Evolutionary conservation across 305 asterid species (phyloP).

Genomic region (Andrographis paniculata): DNA sequence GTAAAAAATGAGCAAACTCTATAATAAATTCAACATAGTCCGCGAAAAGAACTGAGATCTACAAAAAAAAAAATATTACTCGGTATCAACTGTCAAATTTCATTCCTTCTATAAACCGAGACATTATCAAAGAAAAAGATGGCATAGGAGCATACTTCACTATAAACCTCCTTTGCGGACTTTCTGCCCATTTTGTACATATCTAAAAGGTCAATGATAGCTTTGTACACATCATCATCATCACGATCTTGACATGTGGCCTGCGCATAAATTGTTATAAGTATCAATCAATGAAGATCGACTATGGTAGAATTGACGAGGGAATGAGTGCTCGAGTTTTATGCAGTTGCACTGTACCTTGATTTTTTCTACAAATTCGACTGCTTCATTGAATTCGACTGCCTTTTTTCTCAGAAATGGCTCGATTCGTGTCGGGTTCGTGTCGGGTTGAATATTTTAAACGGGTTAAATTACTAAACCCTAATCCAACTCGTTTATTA

Average conservation of each 20-base stretch:
- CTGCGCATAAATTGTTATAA: slow-evolving; percentile 42
- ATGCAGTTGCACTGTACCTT: slow-evolving; percentile 59
- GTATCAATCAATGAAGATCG: not conserved
- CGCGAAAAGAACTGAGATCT: slow-evolving; percentile 83
- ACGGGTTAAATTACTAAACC: too few species aligned
- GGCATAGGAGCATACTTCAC: slow-evolving; percentile 49
- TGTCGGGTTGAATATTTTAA: too few species aligned
- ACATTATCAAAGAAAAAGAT: slow-evolving; percentile 5
- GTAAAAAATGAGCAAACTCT: slow-evolving; percentile 88
- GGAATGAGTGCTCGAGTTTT: slow-evolving; percentile 20
- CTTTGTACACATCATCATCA: slow-evolving; percentile 68
- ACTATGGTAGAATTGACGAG: slow-evolving; percentile 7
- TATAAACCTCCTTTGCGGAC: slow-evolving; percentile 68
- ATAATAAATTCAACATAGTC: slow-evolving; percentile 83
- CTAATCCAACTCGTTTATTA: too few species aligned
- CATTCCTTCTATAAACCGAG: not conserved
- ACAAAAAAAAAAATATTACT: slow-evolving; percentile 27
- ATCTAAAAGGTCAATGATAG: slow-evolving; percentile 83
- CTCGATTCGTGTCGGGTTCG: too few species aligned
- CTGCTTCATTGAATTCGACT: slow-evolving; percentile 78
- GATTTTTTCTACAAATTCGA: slow-evolving; percentile 75
- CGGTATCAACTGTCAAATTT: slow-evolving; percentile 15
- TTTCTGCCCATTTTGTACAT: slow-evolving; percentile 72
- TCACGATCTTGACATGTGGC: slow-evolving; percentile 85
- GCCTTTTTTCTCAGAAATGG: slow-evolving; percentile 54